Percentiles rank a stretch among this genome's conserved stretches.
phyloP scores from a whole-genome alignment of 75 land plant species.

The Selaginella tamariscina region DNA sequence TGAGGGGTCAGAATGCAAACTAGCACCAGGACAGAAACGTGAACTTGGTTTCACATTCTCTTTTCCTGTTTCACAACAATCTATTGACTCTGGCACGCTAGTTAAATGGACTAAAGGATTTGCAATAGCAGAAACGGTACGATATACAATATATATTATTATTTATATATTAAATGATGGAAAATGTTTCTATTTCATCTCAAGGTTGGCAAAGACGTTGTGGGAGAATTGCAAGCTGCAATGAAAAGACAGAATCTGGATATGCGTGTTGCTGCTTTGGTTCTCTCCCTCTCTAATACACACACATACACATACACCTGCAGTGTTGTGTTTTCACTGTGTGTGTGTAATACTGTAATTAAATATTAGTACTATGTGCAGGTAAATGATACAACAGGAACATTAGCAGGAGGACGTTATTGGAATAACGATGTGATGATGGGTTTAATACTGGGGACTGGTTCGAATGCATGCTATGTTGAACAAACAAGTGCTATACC shows the following conservation, averaged over 20 bases:
- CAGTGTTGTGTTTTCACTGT: too few relatives aligned
- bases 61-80: constrained; percentile 49
- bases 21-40: constrained; percentile 29
- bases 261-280: constrained; percentile 2
- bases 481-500: constrained; percentile 79
- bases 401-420: constrained; percentile 83
- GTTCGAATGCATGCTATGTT: constrained; percentile 93
- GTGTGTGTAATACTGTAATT: neutral
- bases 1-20: constrained; percentile 27
- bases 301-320: neutral
- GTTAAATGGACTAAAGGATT: constrained; percentile 57
- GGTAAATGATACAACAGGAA: constrained; percentile 94
- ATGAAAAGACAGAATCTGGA: neutral
- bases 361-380: constrained; percentile 14
- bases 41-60: constrained; percentile 63
- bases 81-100: constrained; percentile 37
- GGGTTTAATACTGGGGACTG: constrained; percentile 82
- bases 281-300: too few relatives aligned
- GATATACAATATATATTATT: too few relatives aligned
- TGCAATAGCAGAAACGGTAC: constrained; percentile 32
- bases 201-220: constrained; percentile 10
- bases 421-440: constrained; percentile 77
- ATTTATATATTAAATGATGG: neutral
- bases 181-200: neutral
- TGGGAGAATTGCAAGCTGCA: constrained; percentile 9